Conservation (phyloP, 257 asterid genomes). For the Nicotiana tabacum region DNA sequence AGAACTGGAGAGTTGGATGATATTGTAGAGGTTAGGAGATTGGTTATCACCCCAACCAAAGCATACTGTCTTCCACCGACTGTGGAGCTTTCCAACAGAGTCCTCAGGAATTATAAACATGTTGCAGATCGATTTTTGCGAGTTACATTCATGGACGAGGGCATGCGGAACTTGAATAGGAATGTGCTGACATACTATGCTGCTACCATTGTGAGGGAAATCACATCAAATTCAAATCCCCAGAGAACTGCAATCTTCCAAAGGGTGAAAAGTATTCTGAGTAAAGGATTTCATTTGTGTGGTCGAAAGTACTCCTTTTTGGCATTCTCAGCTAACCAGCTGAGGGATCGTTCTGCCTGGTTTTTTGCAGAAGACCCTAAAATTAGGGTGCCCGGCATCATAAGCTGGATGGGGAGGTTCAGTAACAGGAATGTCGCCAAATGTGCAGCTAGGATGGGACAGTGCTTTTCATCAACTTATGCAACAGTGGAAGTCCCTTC, state of each 20-base stretch:
- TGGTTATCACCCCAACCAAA: constrained; percentile 67
- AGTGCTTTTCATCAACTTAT: constrained; percentile 91
- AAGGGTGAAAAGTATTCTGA: constrained; percentile 52
- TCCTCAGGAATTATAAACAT: constrained; percentile 52
- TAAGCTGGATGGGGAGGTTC: constrained; percentile 85
- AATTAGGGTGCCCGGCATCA: constrained; percentile 32
- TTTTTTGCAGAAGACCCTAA: constrained; percentile 68
- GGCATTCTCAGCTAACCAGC: constrained; percentile 86
- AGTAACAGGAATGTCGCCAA: constrained; percentile 58
- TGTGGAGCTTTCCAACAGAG: constrained; percentile 77
- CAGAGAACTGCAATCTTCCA: constrained; percentile 67
- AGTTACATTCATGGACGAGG: constrained; percentile 93
- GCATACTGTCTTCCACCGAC: constrained; percentile 90
- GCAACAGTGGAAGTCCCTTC: constrained; percentile 73
- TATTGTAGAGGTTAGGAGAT: constrained; percentile 67
- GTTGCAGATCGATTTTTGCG: constrained; percentile 73
- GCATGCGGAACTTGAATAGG: constrained; percentile 62
- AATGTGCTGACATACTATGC: constrained; percentile 53
- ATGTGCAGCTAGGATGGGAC: constrained; percentile 96
- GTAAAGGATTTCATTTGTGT: constrained; percentile 60
- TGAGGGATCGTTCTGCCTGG: constrained; percentile 94
- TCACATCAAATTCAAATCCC: constrained; percentile 27
- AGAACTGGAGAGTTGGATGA: constrained; percentile 49
- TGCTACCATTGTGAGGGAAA: constrained; percentile 51
- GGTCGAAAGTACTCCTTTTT: constrained; percentile 70